These are phyloP conservation scores for Phaffia australis DNA, from an alignment of 768 basidiomycete species.

Conservation along the genomic window DNA sequence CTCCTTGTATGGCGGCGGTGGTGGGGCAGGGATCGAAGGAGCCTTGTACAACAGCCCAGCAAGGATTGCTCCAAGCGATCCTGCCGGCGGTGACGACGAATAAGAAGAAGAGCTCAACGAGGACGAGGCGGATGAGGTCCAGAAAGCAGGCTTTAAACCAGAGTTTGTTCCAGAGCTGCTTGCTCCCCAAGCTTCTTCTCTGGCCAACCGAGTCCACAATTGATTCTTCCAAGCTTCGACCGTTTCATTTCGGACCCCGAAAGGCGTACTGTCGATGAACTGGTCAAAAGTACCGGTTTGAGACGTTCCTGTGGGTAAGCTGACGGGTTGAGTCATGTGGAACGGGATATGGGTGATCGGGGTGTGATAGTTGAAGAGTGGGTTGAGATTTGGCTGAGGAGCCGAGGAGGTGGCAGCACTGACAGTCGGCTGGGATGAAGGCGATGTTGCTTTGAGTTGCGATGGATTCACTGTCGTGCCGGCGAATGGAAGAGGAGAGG, in stretches of 20 bases:
- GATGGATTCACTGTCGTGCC: conserved; percentile 25
- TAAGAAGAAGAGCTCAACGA: not conserved
- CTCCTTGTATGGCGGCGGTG: conserved; percentile 35
- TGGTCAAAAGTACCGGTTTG: conserved; percentile 23
- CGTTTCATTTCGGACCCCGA: conserved; percentile 33
- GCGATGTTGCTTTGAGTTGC: conserved; percentile 66
- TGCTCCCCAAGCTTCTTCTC: conserved; percentile 46
- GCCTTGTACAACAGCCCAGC: conserved; percentile 45
- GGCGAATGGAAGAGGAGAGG: conserved; percentile 22
- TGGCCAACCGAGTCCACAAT: conserved; percentile 80
- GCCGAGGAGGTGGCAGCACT: not conserved
- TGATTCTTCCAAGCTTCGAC: conserved; percentile 63
- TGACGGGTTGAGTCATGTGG: conserved; percentile 46
- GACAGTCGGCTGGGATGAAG: conserved; percentile 4
- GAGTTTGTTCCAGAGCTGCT: not conserved
- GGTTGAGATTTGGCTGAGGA: conserved; percentile 17
- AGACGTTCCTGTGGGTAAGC: conserved; percentile 54
- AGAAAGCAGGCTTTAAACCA: conserved; percentile 12
- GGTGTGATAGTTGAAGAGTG: conserved; percentile 6
- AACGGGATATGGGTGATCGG: conserved; percentile 2
- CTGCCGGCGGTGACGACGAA: conserved; percentile 4
- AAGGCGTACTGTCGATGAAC: conserved; percentile 34
- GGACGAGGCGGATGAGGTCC: not conserved
- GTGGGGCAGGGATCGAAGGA: conserved; percentile 30
- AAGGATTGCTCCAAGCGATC: not conserved